Base-by-base conservation (phyloP, 208 protist species). In the Vickermania spadyakhi region DNA sequence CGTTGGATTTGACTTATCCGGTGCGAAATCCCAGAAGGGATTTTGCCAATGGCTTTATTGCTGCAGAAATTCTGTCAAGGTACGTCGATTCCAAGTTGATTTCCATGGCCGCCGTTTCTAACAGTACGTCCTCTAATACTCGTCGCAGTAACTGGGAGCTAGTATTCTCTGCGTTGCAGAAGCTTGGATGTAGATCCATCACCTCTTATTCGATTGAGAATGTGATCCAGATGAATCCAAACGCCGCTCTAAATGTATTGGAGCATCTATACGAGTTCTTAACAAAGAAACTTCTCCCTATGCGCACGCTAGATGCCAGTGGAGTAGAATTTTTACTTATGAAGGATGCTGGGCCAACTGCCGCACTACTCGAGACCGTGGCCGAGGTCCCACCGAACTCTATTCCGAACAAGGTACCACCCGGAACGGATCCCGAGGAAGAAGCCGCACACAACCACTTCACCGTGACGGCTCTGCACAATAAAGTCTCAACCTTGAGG, bases 1-100 rank as follows among this genome's bases (percentile, higher is more conserved):
- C 87, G 5, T 75, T 98, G 5, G 94, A 98, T 42, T 75, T 98
- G 21, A 84, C 89, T 1, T 83, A 82, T 45, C 77, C 77, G 2
- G 72, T 98, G 1, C 90, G 90, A 41, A 96, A 98, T 75, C 81
- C 91, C 1, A 79, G 80, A 52, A 70, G 91, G n/a, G 97, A 98
- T 63, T 78, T 98, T 18, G 73, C 91, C 18, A 98, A 97, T 45
- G 97, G 97, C 0, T 97, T 96, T 64, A 62, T 93, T 0, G 75
- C 94, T 4, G 96, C 97, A 1, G 94, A 98, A 62, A 97, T 98
- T 52, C 74, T 97, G 51, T 82, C 83, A 18, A 84, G 79, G 28
- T 98, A 97, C 62, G 89, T 74, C 52, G 62, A 53, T 1, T 2
- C 51, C 41, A 14, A n/a, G 45, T 11, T 23, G 2, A 61, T 79